Evolutionary conservation across 2,329 filamentous ascomycete species (phyloP).

Genomic region (Phialophora tarda): DNA sequence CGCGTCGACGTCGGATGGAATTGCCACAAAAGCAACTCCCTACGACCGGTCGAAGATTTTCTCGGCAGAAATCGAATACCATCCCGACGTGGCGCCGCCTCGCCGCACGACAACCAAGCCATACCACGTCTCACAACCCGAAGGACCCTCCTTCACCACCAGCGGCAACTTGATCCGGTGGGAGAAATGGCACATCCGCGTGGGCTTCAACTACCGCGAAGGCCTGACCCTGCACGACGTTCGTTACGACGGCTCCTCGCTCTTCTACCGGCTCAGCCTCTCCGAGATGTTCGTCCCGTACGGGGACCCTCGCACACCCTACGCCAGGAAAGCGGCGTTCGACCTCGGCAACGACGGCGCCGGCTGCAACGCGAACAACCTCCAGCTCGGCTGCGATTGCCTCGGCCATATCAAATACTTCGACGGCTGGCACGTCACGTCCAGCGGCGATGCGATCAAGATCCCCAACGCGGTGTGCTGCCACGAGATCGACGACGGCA

Average conservation of each 20-base stretch:
- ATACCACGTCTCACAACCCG: conserved; percentile 46
- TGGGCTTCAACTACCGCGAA: conserved; percentile 56
- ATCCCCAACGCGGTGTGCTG: conserved; percentile 52
- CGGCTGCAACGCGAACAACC: conserved; percentile 52
- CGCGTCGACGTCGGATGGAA: conserved; percentile 48
- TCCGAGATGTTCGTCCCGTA: conserved; percentile 56
- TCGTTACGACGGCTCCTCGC: conserved; percentile 47
- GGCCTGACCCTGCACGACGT: conserved; percentile 52
- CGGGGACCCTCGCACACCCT: conserved; percentile 50
- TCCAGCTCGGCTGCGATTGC: conserved; percentile 53
- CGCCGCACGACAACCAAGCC: conserved; percentile 47
- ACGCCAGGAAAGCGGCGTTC: conserved; percentile 52
- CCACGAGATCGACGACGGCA: conserved; percentile 50
- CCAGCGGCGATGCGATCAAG: conserved; percentile 45
- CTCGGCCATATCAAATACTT: conserved; percentile 54
- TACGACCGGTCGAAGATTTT: conserved; percentile 55
- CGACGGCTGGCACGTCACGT: conserved; percentile 47
- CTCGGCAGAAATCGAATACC: conserved; percentile 45
- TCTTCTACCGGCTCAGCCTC: conserved; percentile 52
- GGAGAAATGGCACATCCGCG: conserved; percentile 53
- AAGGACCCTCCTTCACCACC: conserved; percentile 46
- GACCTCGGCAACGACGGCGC: conserved; percentile 53
- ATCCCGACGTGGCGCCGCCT: conserved; percentile 43
- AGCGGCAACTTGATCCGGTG: conserved; percentile 45
- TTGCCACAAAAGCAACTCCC: conserved; percentile 45